phyloP scores from a whole-genome alignment of 2,329 filamentous ascomycete species.

The Macrophomina tecta region DNA sequence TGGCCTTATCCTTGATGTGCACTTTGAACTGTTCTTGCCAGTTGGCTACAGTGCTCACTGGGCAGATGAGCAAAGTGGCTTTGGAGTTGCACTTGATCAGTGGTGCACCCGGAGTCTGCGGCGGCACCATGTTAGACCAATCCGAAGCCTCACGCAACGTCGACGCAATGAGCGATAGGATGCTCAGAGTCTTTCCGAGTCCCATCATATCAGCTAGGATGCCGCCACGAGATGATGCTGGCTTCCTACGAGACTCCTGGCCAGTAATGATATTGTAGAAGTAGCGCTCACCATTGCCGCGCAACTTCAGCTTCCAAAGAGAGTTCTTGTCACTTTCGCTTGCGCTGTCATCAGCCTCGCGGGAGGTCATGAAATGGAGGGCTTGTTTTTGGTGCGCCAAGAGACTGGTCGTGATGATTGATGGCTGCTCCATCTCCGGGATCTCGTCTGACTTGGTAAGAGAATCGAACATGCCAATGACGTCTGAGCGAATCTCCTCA shows the following conservation, averaged over 20 bases:
- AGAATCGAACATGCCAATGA: slow-evolving; percentile 86
- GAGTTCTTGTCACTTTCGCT: slow-evolving; percentile 68
- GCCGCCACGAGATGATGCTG: slow-evolving; percentile 48
- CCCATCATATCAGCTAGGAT: slow-evolving; percentile 60
- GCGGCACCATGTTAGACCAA: slow-evolving; percentile 65
- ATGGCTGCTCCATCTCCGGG: slow-evolving; percentile 71
- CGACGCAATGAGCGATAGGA: slow-evolving; percentile 74
- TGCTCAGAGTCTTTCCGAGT: slow-evolving; percentile 68
- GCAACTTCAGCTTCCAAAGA: slow-evolving; percentile 73
- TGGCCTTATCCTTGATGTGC: slow-evolving; percentile 69
- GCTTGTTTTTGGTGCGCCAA: slow-evolving; percentile 90
- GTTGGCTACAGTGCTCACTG: slow-evolving; percentile 88
- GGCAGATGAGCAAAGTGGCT: slow-evolving; percentile 85
- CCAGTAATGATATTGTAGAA: slow-evolving; percentile 90
- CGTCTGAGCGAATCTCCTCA: slow-evolving; percentile 85
- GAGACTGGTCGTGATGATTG: slow-evolving; percentile 69
- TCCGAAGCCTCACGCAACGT: slow-evolving; percentile 66
- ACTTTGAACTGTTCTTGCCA: slow-evolving; percentile 92
- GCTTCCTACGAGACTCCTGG: slow-evolving; percentile 40
- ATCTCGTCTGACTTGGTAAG: slow-evolving; percentile 78
- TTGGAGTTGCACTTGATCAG: slow-evolving; percentile 65
- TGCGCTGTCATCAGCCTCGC: slow-evolving; percentile 71
- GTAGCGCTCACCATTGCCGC: slow-evolving; percentile 62
- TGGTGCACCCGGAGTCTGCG: slow-evolving; percentile 38
- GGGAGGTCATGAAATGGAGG: slow-evolving; percentile 81